A percentile compares a stretch with the other conserved stretches of the same genome.
Evolutionary conservation across 306 rosid species (phyloP).

Genomic region (Trifolium fragiferum): DNA sequence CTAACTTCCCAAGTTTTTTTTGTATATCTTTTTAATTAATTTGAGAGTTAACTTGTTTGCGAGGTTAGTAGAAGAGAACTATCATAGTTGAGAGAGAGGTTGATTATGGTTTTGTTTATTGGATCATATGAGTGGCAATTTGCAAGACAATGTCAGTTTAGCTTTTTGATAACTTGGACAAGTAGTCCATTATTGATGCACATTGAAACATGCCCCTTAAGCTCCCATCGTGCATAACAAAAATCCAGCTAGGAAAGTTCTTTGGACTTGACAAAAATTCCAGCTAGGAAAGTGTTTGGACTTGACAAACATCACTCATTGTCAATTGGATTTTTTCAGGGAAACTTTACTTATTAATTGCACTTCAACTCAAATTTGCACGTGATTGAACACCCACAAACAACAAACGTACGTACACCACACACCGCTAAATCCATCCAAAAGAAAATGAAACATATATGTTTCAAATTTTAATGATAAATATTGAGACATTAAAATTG

Average conservation of each 20-base stretch:
- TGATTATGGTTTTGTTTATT: neutral
- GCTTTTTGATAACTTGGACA: constrained; percentile 8
- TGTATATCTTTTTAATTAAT: too few relatives aligned
- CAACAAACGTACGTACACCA: neutral
- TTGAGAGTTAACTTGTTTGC: too few relatives aligned
- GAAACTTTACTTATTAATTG: neutral
- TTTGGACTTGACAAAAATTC: constrained; percentile 3
- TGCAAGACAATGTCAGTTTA: neutral
- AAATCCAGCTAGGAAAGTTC: constrained; percentile 22
- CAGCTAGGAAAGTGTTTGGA: constrained; percentile 8
- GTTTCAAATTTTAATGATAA: neutral
- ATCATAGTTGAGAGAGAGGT: too few relatives aligned
- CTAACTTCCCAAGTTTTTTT: too few relatives aligned
- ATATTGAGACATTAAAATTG: too few relatives aligned
- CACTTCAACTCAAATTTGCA: neutral
- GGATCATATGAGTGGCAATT: neutral
- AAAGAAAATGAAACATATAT: neutral
- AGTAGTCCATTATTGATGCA: constrained; percentile 15
- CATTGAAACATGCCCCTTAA: constrained; percentile 18
- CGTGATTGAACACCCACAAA: neutral
- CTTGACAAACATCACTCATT: constrained; percentile 4
- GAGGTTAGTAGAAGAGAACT: too few relatives aligned
- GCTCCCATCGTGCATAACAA: constrained; percentile 32
- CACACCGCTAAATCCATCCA: neutral
- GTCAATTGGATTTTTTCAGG: neutral